These are phyloP conservation scores for Moesziomyces parantarcticus DNA, from an alignment of 1,284 basidiomycete species.

Conservation along the genomic window DNA sequence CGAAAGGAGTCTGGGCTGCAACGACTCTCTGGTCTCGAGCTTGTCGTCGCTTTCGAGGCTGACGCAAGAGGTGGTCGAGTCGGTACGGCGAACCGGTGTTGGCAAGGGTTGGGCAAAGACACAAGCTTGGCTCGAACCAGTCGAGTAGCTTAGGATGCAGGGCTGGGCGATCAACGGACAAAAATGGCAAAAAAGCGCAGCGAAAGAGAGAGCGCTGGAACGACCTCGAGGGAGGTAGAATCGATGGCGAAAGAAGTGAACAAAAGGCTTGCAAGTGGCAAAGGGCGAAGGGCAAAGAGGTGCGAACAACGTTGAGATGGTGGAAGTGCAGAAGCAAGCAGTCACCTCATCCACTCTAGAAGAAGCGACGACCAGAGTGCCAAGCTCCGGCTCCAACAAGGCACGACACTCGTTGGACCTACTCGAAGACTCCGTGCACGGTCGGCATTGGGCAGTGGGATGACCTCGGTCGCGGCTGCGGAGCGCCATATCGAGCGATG, in stretches of 20 bases:
- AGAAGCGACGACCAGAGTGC: background rate
- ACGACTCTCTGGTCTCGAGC: too few species aligned
- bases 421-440: too few species aligned
- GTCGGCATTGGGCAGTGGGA: too few species aligned
- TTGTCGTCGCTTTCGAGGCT: too few species aligned
- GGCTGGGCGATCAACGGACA: background rate
- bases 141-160: conserved; percentile 10
- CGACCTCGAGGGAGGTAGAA: conserved; percentile 19
- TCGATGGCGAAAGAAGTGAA: conserved; percentile 16
- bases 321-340: conserved; percentile 29
- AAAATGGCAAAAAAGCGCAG: conserved; percentile 3
- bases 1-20: too few species aligned
- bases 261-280: conserved; percentile 34
- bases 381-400: too few species aligned
- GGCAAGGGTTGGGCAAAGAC: conserved; percentile 3
- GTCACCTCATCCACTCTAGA: background rate
- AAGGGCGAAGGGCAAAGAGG: conserved; percentile 21
- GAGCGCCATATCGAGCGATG: too few species aligned
- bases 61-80: too few species aligned
- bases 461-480: too few species aligned
- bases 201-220: conserved; percentile 19
- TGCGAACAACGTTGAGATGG: conserved; percentile 43
- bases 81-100: too few species aligned
- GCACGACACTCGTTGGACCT: too few species aligned
- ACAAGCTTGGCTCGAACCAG: conserved; percentile 32